These are phyloP conservation scores for Persicaria maculosa DNA, from an alignment of 148 eudicot species.

Conservation along the genomic window DNA sequence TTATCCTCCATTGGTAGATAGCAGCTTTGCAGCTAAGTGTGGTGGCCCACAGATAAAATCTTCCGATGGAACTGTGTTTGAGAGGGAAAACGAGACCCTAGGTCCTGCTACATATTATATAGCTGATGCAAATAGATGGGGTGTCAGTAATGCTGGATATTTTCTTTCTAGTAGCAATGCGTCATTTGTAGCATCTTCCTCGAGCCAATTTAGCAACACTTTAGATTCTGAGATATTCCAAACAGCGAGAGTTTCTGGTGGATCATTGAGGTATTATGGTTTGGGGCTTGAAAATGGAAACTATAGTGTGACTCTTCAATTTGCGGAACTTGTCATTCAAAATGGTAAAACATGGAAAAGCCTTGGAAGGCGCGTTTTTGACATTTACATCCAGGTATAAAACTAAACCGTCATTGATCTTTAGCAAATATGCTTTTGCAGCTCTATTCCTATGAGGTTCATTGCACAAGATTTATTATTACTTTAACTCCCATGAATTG, in stretches of 20 bases:
- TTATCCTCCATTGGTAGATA: conserved; percentile 35
- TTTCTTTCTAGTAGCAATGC: background rate
- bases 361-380: conserved; percentile 78
- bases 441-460: too few species aligned
- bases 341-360: conserved; percentile 41
- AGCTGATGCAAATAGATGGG: conserved; percentile 9
- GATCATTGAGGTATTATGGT: background rate
- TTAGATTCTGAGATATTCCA: conserved; percentile 8
- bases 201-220: background rate
- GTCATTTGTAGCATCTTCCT: background rate
- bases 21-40: conserved; percentile 35
- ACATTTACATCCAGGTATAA: conserved; percentile 69
- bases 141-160: conserved; percentile 2
- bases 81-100: background rate
- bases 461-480: too few species aligned
- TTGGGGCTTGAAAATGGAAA: conserved; percentile 10
- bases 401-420: background rate
- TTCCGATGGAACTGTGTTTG: background rate
- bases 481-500: too few species aligned
- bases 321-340: conserved; percentile 5
- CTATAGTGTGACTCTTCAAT: background rate
- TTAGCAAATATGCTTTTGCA: background rate
- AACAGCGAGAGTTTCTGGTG: conserved; percentile 1
- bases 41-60: background rate
- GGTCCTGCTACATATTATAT: background rate